phyloP scores from a whole-genome alignment of 1,139 yeast species.

The Hemisphaericaspora xylofermentans region DNA sequence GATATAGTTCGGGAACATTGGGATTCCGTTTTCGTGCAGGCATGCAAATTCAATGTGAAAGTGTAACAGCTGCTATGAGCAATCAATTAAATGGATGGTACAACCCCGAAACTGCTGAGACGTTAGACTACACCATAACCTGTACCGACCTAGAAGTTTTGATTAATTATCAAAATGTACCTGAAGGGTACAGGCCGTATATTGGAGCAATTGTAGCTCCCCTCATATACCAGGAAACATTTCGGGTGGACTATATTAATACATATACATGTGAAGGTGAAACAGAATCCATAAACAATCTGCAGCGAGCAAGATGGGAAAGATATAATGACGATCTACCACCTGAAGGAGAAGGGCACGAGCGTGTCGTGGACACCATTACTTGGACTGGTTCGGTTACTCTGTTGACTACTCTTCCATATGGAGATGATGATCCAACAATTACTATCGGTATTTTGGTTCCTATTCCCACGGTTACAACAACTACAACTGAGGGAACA shows the following conservation, averaged over 20 bases:
- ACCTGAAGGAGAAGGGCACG: slow-evolving; percentile 20
- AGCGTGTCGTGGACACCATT: slow-evolving; percentile 17
- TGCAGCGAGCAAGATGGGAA: slow-evolving; percentile 10
- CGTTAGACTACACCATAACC: slow-evolving; percentile 6
- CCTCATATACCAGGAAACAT: background rate
- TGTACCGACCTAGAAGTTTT: no score
- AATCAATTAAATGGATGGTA: slow-evolving; percentile 22
- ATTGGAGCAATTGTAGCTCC: slow-evolving; percentile 13
- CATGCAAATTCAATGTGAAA: slow-evolving; percentile 21
- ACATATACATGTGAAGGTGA: slow-evolving; percentile 11
- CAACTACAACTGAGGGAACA: background rate
- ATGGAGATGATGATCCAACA: no score
- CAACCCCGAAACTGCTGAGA: slow-evolving; percentile 14
- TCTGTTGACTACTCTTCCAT: no score
- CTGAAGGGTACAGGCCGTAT: slow-evolving; percentile 32
- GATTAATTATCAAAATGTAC: slow-evolving; percentile 21
- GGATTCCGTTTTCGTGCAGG: slow-evolving; percentile 15
- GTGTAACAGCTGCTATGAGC: slow-evolving; percentile 19
- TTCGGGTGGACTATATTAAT: slow-evolving; percentile 5
- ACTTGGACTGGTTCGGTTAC: no score
- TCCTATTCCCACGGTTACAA: no score
- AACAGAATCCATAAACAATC: no score
- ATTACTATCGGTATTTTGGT: no score
- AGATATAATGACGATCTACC: slow-evolving; percentile 11
- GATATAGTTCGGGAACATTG: slow-evolving; percentile 22